phyloP scores from a whole-genome alignment of 768 basidiomycete species.

The Epithele typhae region DNA sequence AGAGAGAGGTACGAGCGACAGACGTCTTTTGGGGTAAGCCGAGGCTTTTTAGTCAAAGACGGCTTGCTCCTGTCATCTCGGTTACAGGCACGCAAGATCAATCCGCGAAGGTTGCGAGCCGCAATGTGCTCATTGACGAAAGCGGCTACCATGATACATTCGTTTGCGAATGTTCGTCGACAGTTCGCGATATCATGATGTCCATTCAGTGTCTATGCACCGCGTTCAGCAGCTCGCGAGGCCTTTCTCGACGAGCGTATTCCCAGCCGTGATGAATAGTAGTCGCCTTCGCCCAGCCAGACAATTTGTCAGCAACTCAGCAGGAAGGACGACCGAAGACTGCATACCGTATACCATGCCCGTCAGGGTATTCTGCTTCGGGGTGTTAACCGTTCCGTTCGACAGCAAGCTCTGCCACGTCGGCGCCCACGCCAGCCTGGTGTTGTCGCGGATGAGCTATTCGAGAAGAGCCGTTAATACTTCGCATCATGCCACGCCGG shows the following conservation, averaged over 20 bases:
- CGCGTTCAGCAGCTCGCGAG: too few species aligned
- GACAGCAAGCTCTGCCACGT: slow-evolving; percentile 61
- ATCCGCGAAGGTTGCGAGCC: too few species aligned
- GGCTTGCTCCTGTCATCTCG: too few species aligned
- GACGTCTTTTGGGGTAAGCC: too few species aligned
- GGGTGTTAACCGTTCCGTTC: slow-evolving; percentile 62
- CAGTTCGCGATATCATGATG: too few species aligned
- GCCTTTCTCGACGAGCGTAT: slow-evolving; percentile 32
- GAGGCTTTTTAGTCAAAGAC: too few species aligned
- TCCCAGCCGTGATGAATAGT: slow-evolving; percentile 58
- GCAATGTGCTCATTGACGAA: too few species aligned
- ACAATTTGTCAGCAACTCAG: background rate
- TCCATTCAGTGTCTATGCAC: too few species aligned
- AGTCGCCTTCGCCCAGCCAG: slow-evolving; percentile 44
- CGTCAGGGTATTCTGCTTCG: slow-evolving; percentile 48
- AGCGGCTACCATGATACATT: too few species aligned
- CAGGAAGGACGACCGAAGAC: background rate
- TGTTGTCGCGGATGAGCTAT: slow-evolving; percentile 45
- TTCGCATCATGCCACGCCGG: background rate
- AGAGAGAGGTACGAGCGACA: too few species aligned
- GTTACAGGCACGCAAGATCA: too few species aligned
- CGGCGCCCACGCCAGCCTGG: slow-evolving; percentile 51
- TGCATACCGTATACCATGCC: slow-evolving; percentile 53
- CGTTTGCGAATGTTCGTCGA: too few species aligned
- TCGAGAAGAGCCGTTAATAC: background rate